A percentile compares a stretch with the other conserved stretches of the same genome.
These are phyloP conservation scores for Xanthoconium separans DNA, from an alignment of 1,284 basidiomycete species.

Conservation along the genomic window DNA sequence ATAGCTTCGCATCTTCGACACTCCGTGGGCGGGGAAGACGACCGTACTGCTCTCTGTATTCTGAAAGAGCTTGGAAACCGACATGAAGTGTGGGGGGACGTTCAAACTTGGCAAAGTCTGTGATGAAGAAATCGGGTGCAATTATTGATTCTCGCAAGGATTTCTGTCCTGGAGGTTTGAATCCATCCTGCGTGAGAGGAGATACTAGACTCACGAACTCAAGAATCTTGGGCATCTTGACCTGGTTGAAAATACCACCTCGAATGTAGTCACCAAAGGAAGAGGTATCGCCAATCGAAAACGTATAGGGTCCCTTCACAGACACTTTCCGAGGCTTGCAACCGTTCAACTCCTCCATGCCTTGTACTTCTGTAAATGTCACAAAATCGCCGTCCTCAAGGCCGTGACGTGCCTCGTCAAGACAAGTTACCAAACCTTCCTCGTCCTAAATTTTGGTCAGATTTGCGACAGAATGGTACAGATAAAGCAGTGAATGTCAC, in stretches of 20 bases:
- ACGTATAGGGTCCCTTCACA: constrained; percentile 97
- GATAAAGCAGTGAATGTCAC: constrained; percentile 37
- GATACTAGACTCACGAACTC: constrained; percentile 69
- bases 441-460: constrained; percentile 51
- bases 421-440: constrained; percentile 92
- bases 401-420: constrained; percentile 97
- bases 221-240: constrained; percentile 98
- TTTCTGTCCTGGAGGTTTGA: constrained; percentile 60
- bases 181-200: background rate
- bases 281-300: constrained; percentile 89
- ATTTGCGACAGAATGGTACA: background rate
- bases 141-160: constrained; percentile 85
- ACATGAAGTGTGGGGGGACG: constrained; percentile 88
- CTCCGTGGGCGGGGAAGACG: constrained; percentile 86
- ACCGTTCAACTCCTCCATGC: constrained; percentile 90
- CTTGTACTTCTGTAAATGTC: constrained; percentile 96
- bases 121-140: constrained; percentile 88
- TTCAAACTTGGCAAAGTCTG: constrained; percentile 98
- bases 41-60: constrained; percentile 70
- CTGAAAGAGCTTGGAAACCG: constrained; percentile 92
- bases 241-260: constrained; percentile 97
- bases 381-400: constrained; percentile 98
- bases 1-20: constrained; percentile 70
- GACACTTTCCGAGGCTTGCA: constrained; percentile 90
- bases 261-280: constrained; percentile 77